Base-by-base conservation (phyloP, 495 filamentous ascomycete species). In the Copromyces sp. region DNA sequence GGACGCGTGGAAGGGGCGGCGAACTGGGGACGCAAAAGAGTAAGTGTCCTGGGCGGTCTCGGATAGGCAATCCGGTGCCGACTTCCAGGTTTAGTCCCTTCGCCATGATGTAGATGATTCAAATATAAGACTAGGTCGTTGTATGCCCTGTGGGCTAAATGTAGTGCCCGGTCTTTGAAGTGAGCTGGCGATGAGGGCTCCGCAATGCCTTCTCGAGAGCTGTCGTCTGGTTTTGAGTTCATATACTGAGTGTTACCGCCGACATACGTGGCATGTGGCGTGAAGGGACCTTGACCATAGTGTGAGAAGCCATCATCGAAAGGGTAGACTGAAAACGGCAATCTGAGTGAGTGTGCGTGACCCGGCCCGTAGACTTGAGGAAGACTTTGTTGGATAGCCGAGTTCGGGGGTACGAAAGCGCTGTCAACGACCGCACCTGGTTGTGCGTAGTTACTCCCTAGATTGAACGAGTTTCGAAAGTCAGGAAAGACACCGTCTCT, bases 131-230 rank as follows among this genome's bases (percentile, higher is more conserved):
- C 83, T 4, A 99, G 87, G 76, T 97, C 93, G 44, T 94, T 88
- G 82, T 99, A 98, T 32, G 95, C 89, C 69, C 88, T 87, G 79
- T 98, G 93, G 39, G 95, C 95, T 88, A 92, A 94, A 17, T 90
- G 86, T 61, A 97, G 85, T 7, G 91, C 89, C 74, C 90, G 92
- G 79, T 98, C 95, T 74, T 91, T 92, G 78, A 92, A 94, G 74
- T 89, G 88, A 6, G 84, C 80, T 76, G 89, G 92, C 12, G 79
- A 77, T 1, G 75, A 53, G 8, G 42, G 39, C 39, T 78, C 80
- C 4, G 69, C 70, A 0, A 42, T 45, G 35, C 68, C 44, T n/a
- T 40, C 59, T 11, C 72, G 72, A 35, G 16, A 35, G n/a, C 68
- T 35, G 12, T 69, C 38, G 6, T 70, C 74, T 5, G 69, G 37